Conservation (phyloP, 108 stramenopile species). For the Skeletonema menzelii region DNA sequence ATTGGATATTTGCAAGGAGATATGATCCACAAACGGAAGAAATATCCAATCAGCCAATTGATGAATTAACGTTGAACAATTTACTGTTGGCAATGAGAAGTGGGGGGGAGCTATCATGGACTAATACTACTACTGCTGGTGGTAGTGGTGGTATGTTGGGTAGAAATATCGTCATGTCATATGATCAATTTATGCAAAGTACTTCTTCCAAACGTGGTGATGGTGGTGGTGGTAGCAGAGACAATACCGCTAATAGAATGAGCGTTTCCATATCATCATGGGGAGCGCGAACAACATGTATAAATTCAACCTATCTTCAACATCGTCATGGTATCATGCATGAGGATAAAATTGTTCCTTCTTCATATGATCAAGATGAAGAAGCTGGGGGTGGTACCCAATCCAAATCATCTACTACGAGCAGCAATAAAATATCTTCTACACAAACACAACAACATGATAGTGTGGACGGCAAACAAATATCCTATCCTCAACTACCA, state of each 20-base stretch:
- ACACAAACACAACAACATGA: neutral
- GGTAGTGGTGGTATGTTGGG: neutral
- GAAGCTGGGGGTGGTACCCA: slow-evolving; percentile 10
- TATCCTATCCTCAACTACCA: slow-evolving; percentile 71
- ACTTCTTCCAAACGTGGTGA: slow-evolving; percentile 6
- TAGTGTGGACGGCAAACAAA: slow-evolving; percentile 49
- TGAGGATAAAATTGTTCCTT: slow-evolving; percentile 73
- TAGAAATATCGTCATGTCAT: slow-evolving; percentile 31
- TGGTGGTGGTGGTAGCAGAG: slow-evolving; percentile 20
- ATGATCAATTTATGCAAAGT: slow-evolving; percentile 50
- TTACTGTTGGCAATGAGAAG: slow-evolving; percentile 43
- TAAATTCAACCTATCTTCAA: slow-evolving; percentile 20
- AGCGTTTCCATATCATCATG: slow-evolving; percentile 11
- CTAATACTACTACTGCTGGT: too few relatives aligned
- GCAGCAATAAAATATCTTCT: neutral
- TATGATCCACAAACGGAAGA: slow-evolving; percentile 81
- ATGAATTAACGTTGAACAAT: slow-evolving; percentile 51
- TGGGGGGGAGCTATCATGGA: slow-evolving; percentile 22
- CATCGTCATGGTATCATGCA: slow-evolving; percentile 4
- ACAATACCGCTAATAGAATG: neutral
- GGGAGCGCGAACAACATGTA: slow-evolving; percentile 35
- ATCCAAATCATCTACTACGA: neutral
- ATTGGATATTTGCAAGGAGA: slow-evolving; percentile 55
- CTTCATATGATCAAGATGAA: slow-evolving; percentile 42
- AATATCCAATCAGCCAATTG: slow-evolving; percentile 58